Conservation (phyloP, 148 eudicot genomes). For the Arctostaphylos glauca region DNA sequence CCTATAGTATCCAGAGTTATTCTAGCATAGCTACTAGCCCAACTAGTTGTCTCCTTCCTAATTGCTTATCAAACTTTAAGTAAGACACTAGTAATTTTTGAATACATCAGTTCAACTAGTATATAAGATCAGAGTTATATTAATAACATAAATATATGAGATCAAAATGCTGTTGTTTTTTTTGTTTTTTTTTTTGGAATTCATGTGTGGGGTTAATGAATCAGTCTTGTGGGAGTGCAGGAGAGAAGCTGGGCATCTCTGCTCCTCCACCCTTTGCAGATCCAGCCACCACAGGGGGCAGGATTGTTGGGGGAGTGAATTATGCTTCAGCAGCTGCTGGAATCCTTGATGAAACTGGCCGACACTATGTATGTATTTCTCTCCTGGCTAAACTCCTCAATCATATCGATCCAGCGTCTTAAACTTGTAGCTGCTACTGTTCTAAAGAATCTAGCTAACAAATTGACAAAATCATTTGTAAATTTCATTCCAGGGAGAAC, state of each 20-base stretch:
- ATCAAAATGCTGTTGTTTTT: not conserved
- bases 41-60: not conserved
- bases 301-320: slow-evolving; percentile 60
- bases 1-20: not conserved
- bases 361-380: slow-evolving; percentile 52
- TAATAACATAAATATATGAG: not conserved
- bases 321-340: slow-evolving; percentile 93
- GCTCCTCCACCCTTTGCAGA: slow-evolving; percentile 70
- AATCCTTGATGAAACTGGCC: slow-evolving; percentile 78
- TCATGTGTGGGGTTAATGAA: not conserved
- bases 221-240: slow-evolving; percentile 26
- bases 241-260: slow-evolving; percentile 56
- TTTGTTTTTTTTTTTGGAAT: not conserved
- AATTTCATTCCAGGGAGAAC: slow-evolving; percentile 53
- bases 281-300: slow-evolving; percentile 49
- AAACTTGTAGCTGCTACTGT: not conserved
- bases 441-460: not conserved
- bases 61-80: no score
- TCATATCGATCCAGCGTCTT: not conserved
- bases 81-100: no score
- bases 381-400: not conserved
- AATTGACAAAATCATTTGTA: not conserved
- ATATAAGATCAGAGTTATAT: not conserved
- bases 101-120: no score
- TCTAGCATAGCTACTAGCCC: not conserved